phyloP scores from a whole-genome alignment of 2,329 filamentous ascomycete species.

The Anisogramma anomala region DNA sequence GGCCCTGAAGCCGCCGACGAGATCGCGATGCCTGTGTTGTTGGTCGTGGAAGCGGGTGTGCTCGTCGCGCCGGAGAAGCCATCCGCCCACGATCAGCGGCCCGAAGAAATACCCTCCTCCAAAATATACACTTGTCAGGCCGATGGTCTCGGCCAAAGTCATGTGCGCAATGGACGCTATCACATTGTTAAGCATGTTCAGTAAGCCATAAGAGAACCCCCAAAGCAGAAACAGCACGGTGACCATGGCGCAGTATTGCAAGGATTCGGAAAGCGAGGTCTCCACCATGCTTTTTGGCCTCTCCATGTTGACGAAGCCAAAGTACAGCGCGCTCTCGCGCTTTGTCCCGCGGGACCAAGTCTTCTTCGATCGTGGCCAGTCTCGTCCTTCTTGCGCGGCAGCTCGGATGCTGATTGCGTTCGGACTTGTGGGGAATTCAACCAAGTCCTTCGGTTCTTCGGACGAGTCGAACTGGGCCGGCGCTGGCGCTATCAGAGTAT shows the following conservation, averaged over 20 bases:
- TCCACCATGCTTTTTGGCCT: conserved; percentile 60
- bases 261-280: conserved; percentile 49
- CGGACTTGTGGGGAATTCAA: conserved; percentile 38
- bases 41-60: conserved; percentile 36
- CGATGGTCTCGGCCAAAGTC: conserved; percentile 49
- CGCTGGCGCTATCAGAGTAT: not conserved
- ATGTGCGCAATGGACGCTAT: conserved; percentile 53
- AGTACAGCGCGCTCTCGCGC: conserved; percentile 45
- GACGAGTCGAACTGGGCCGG: not conserved
- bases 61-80: conserved; percentile 57
- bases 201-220: conserved; percentile 81
- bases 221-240: conserved; percentile 77
- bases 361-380: not conserved
- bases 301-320: conserved; percentile 65
- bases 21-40: conserved; percentile 25
- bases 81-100: conserved; percentile 56
- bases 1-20: conserved; percentile 59
- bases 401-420: conserved; percentile 17
- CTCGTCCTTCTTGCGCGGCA: not conserved
- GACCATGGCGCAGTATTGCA: conserved; percentile 63
- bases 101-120: conserved; percentile 59
- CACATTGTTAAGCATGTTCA: conserved; percentile 68
- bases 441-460: conserved; percentile 22
- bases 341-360: conserved; percentile 21
- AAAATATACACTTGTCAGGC: conserved; percentile 61